A percentile compares a stretch with the other conserved stretches of the same genome.
Conservation (phyloP, 257 asterid genomes). For the Ehretia macrophylla region DNA sequence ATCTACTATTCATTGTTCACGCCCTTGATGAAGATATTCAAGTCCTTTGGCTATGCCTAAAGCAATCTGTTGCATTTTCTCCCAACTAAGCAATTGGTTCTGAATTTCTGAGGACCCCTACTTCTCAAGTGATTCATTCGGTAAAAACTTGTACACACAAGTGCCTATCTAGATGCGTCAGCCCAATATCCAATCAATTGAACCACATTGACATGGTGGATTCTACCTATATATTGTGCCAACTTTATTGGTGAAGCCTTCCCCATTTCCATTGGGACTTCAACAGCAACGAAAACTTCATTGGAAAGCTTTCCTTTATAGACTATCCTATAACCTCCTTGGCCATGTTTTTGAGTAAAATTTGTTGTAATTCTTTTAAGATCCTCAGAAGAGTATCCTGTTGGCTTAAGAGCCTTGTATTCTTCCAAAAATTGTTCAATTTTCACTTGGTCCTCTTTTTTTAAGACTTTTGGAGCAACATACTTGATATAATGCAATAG, state of each 20-base stretch:
- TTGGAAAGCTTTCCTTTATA: conserved; percentile 34
- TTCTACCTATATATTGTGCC: conserved; percentile 32
- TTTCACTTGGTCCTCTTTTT: conserved; percentile 2
- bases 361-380: conserved; percentile 33
- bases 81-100: conserved; percentile 9
- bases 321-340: conserved; percentile 43
- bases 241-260: conserved; percentile 41
- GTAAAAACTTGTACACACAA: conserved; percentile 33
- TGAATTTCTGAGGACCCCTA: conserved; percentile 16
- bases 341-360: conserved; percentile 28
- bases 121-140: conserved; percentile 33
- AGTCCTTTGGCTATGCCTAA: conserved; percentile 34
- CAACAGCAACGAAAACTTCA: conserved; percentile 35
- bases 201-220: conserved; percentile 29
- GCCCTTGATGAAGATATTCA: conserved; percentile 22
- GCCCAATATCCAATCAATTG: conserved; percentile 40
- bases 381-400: conserved; percentile 36
- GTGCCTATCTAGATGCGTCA: conserved; percentile 30
- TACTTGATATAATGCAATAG: not conserved
- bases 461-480: not conserved
- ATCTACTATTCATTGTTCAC: conserved; percentile 16
- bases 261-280: conserved; percentile 24
- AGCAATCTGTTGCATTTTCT: conserved; percentile 18
- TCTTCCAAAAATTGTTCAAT: conserved; percentile 14
- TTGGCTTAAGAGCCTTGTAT: conserved; percentile 23